Percentiles rank a stretch among this genome's conserved stretches.
These are phyloP conservation scores for Coemansia sp. DNA, from an alignment of 192 early-diverging fungal genomes.

Conservation along the genomic window DNA sequence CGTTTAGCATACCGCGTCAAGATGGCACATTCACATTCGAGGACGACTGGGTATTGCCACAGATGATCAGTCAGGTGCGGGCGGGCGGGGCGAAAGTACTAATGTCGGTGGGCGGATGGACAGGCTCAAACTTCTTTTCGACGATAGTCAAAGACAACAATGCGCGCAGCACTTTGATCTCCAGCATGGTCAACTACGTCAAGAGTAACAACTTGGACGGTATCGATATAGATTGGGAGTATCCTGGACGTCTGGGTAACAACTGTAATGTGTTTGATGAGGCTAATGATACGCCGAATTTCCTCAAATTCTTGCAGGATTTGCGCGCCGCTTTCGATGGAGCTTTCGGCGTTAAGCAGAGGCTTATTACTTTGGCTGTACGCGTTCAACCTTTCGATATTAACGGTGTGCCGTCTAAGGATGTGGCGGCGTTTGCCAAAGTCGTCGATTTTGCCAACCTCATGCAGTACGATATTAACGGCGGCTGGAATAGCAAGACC, in stretches of 20 bases:
- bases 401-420: constrained; percentile 46
- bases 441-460: constrained; percentile 67
- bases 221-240: constrained; percentile 77
- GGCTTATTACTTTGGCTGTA: constrained; percentile 67
- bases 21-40: constrained; percentile 46
- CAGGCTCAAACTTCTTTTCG: constrained; percentile 67
- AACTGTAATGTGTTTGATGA: constrained; percentile 50
- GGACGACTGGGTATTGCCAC: constrained; percentile 38
- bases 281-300: constrained; percentile 66
- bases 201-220: constrained; percentile 59
- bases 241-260: constrained; percentile 57
- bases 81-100: constrained; percentile 59
- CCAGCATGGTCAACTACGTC: constrained; percentile 61
- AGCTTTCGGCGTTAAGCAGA: constrained; percentile 35
- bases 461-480: constrained; percentile 69
- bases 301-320: constrained; percentile 60
- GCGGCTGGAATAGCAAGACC: constrained; percentile 58
- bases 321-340: constrained; percentile 44
- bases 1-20: constrained; percentile 57
- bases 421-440: constrained; percentile 64
- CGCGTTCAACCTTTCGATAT: constrained; percentile 63
- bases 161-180: constrained; percentile 58
- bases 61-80: constrained; percentile 46
- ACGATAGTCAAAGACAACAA: constrained; percentile 51
- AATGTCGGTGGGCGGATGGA: constrained; percentile 71